These are phyloP conservation scores for Massospora cicadina DNA, from an alignment of 371 early-diverging fungal genomes.

Conservation along the genomic window DNA sequence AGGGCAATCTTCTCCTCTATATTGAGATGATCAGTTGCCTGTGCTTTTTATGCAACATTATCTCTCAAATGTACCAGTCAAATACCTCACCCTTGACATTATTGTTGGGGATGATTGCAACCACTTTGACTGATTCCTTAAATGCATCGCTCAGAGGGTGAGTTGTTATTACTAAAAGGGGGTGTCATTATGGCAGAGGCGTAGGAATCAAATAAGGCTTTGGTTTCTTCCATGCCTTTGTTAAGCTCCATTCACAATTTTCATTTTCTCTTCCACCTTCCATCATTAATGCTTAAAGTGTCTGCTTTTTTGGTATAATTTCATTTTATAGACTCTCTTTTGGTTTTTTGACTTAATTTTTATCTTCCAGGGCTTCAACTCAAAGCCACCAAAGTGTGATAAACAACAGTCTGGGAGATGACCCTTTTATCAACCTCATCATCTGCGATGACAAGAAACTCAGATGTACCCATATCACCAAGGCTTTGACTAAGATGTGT, in stretches of 20 bases:
- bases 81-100: conserved; percentile 32
- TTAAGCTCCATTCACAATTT: conserved; percentile 52
- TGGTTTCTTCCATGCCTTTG: conserved; percentile 65
- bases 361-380: conserved; percentile 15
- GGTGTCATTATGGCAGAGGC: conserved; percentile 19
- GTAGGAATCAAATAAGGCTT: conserved; percentile 32
- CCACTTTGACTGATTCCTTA: conserved; percentile 16
- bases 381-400: conserved; percentile 82
- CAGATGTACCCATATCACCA: conserved; percentile 65
- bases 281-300: conserved; percentile 51
- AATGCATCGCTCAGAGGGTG: conserved; percentile 22
- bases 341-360: conserved; percentile 39
- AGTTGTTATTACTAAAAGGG: conserved; percentile 19
- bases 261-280: conserved; percentile 14
- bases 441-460: conserved; percentile 41
- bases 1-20: conserved; percentile 81
- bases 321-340: conserved; percentile 91
- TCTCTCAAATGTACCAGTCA: conserved; percentile 55
- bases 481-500: conserved; percentile 88
- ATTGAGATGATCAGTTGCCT: conserved; percentile 79
- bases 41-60: conserved; percentile 67
- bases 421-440: conserved; percentile 42
- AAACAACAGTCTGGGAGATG: conserved; percentile 50
- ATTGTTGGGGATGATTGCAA: conserved; percentile 13
- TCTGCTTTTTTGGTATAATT: conserved; percentile 90